A percentile compares a stretch with the other conserved stretches of the same genome.
phyloP scores from a whole-genome alignment of 257 asterid genomes.

The Fraxinus americana region DNA sequence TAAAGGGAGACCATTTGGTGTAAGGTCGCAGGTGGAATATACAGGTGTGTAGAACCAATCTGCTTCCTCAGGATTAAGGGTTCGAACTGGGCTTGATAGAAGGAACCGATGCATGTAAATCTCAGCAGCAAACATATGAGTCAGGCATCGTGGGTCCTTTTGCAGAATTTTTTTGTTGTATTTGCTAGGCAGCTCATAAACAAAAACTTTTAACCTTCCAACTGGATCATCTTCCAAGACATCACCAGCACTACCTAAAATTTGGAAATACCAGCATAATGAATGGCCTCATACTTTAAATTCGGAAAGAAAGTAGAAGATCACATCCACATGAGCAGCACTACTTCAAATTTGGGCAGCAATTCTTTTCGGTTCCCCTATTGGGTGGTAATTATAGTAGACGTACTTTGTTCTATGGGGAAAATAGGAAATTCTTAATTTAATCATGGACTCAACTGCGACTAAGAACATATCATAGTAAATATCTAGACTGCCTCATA shows the following conservation, averaged over 20 bases:
- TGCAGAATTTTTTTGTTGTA: slow-evolving; percentile 52
- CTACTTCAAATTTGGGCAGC: not conserved
- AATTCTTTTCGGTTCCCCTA: not conserved
- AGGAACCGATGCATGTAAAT: slow-evolving; percentile 49
- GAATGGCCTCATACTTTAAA: not conserved
- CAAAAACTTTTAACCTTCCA: slow-evolving; percentile 50
- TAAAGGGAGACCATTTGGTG: slow-evolving; percentile 51
- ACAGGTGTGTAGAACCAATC: slow-evolving; percentile 59
- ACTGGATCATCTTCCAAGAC: slow-evolving; percentile 56
- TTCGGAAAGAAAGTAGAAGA: not conserved
- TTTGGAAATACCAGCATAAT: slow-evolving; percentile 5
- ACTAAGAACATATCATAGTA: not conserved
- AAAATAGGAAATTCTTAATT: not conserved
- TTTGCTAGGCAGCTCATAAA: slow-evolving; percentile 58
- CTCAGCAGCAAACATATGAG: slow-evolving; percentile 63
- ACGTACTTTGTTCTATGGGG: not conserved
- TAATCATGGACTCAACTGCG: not conserved
- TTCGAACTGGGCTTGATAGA: slow-evolving; percentile 44
- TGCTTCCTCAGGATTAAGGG: slow-evolving; percentile 54
- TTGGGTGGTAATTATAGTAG: not conserved
- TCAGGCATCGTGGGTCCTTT: slow-evolving; percentile 53
- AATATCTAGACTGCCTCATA: not conserved
- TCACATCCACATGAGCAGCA: not conserved
- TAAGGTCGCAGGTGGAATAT: slow-evolving; percentile 49
- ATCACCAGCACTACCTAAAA: slow-evolving; percentile 55